Conservation (phyloP, 2,329 filamentous ascomycete species). For the Apiospora rasikravindrae region DNA sequence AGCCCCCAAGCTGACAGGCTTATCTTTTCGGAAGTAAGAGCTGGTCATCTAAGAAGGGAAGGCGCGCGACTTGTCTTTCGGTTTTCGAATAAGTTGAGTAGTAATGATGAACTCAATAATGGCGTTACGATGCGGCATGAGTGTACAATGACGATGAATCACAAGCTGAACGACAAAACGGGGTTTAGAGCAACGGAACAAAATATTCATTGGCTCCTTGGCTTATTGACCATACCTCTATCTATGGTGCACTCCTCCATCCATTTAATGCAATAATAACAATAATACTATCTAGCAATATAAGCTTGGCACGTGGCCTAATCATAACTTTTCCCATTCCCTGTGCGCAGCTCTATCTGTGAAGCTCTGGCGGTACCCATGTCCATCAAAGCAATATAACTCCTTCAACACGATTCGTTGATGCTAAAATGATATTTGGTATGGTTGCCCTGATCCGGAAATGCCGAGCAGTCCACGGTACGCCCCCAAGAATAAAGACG, state of each 20-base stretch:
- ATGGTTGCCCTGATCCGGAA: conserved; percentile 6
- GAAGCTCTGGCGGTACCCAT: conserved; percentile 3
- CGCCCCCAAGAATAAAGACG: not conserved
- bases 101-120: not conserved
- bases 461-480: not conserved
- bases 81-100: not conserved
- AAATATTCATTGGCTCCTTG: not conserved
- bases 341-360: conserved; percentile 13
- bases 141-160: conserved; percentile 1
- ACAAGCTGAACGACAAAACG: not conserved
- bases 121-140: not conserved
- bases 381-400: conserved; percentile 13
- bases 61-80: not conserved
- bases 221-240: not conserved
- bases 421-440: conserved; percentile 16
- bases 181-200: not conserved
- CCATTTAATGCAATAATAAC: conserved; percentile 6
- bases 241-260: not conserved
- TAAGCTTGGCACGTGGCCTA: not conserved
- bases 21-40: not conserved
- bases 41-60: not conserved
- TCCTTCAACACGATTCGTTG: conserved; percentile 12
- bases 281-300: conserved; percentile 9
- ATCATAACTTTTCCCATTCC: conserved; percentile 14
- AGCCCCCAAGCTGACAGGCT: not conserved